Percentiles rank a stretch among this genome's conserved stretches.
Conservation (phyloP, 2,329 filamentous ascomycete genomes). For the Trichoderma afroharzianum region DNA sequence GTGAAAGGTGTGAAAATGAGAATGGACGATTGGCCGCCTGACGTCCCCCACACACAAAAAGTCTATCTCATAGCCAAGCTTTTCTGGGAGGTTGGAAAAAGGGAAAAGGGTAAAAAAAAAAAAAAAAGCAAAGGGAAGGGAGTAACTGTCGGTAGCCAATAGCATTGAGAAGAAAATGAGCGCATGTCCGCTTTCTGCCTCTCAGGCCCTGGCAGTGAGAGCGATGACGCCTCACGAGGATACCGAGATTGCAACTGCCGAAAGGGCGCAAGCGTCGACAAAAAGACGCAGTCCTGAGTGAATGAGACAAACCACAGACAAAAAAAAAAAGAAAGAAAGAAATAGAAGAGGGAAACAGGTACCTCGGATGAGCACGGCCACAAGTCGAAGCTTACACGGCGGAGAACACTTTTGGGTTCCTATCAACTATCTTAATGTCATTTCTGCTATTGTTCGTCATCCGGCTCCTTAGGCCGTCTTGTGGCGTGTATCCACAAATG, state of each 20-base stretch:
- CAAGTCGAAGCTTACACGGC: neutral
- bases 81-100: neutral
- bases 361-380: neutral
- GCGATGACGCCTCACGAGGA: neutral
- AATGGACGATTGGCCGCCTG: neutral
- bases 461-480: neutral
- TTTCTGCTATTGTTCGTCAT: neutral
- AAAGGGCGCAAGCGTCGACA: neutral
- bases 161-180: neutral
- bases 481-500: neutral
- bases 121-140: neutral
- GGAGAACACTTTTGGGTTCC: neutral
- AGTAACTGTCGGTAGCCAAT: neutral
- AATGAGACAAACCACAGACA: too few species aligned
- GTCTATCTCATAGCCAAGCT: slow-evolving; percentile 5
- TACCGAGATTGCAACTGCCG: neutral
- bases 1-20: neutral
- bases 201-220: neutral
- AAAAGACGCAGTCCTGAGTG: neutral
- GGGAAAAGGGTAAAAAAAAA: neutral
- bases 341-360: neutral
- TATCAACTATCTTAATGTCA: neutral
- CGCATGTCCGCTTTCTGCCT: neutral
- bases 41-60: neutral
- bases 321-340: neutral